Percentiles rank a stretch among this genome's conserved stretches.
These are phyloP conservation scores for Fusarium sp. DNA, from an alignment of 2,329 filamentous ascomycete genomes.

Conservation along the genomic window DNA sequence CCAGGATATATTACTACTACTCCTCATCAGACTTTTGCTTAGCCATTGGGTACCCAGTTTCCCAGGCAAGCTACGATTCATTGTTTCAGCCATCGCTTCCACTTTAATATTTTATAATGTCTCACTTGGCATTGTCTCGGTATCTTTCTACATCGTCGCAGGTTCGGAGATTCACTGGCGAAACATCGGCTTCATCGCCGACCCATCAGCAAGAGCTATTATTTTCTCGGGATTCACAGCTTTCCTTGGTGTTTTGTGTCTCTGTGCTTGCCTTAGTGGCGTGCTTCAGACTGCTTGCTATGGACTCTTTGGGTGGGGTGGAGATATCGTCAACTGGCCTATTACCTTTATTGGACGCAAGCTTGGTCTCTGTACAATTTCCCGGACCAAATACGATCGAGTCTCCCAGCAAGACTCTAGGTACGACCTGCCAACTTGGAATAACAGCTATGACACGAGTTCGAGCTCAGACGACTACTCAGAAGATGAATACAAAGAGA, in stretches of 20 bases:
- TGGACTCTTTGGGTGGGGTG: constrained; percentile 47
- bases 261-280: constrained; percentile 41
- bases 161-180: constrained; percentile 57
- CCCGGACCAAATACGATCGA: constrained; percentile 18
- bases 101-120: constrained; percentile 44
- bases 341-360: constrained; percentile 30
- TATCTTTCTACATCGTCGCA: constrained; percentile 54
- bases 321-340: constrained; percentile 52
- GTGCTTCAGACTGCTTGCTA: constrained; percentile 50
- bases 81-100: constrained; percentile 34
- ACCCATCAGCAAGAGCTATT: constrained; percentile 53
- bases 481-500: constrained; percentile 35
- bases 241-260: constrained; percentile 41
- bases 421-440: constrained; percentile 11
- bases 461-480: constrained; percentile 3
- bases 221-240: constrained; percentile 54
- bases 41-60: constrained; percentile 46
- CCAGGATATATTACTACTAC: constrained; percentile 53
- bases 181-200: constrained; percentile 54
- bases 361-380: constrained; percentile 21
- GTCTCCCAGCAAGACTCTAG: constrained; percentile 32
- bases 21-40: constrained; percentile 53
- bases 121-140: constrained; percentile 45
- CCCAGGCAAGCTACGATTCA: constrained; percentile 26
- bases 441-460: constrained; percentile 11